Base-by-base conservation (phyloP, 1,139 yeast species). In the Saccharomyces hybrid region DNA sequence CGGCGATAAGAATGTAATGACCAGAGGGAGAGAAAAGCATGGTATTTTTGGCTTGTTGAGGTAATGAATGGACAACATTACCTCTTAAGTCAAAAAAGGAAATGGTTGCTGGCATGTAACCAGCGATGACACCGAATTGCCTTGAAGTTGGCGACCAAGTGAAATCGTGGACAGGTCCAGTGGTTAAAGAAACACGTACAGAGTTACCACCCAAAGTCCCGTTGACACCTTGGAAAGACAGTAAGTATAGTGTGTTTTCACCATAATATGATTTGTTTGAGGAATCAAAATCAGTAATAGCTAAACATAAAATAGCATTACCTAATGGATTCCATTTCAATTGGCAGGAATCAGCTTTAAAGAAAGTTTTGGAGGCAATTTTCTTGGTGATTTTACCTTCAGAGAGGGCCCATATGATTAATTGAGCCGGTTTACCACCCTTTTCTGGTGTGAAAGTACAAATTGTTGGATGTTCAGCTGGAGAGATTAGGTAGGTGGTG, bases 91-190 rank as follows among this genome's bases (percentile, higher is more conserved):
- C 98, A 68, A 93, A 93, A 67, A 95, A 89, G 11, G 97, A 85
- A 28, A 97, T 90, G 67, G 88, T 88, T 28, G 97, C 89, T 1
- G 99, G 99, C 99, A 95, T 95, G 73, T 81, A 91, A 41, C 99
- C 99, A 69, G 91, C 91, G 57, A 88, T 90, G 51, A 93, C 99
- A 56, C 97, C 98, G 75, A 95, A 95, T 75, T 93, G 98, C 64
- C 97, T 81, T 23, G 97, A 89, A 53, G 91, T 84, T 57, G 98
- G 97, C 30, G 97, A 87, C 99, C 99, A 95, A 34, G 95, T 85
- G 61, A 93, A 87, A 70, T 93, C 99, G 73, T 95, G 97, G 63
- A 95, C 90, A 49, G 99, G 98, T 28, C 99, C 99, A 66, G 88
- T 85, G 59, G 87, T 89, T 65, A 95, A 81, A 56, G 84, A 81